Evolutionary conservation across 306 rosid species (phyloP).

Genomic region (Cucurbita moschata): DNA sequence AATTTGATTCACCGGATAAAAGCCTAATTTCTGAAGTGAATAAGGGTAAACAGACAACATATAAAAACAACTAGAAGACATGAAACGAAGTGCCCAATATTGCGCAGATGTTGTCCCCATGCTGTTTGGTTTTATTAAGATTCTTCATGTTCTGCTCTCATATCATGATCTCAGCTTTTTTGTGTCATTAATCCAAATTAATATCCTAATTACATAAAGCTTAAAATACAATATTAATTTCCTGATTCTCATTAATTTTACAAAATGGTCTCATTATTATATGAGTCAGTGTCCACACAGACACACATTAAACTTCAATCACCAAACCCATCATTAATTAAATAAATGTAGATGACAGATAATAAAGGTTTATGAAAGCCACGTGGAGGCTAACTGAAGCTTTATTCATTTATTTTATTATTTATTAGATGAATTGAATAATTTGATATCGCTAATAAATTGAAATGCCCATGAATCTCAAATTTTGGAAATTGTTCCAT

Average conservation of each 20-base stretch:
- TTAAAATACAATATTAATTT: too few species aligned
- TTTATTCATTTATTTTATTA: too few species aligned
- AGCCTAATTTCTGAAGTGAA: slow-evolving; percentile 28
- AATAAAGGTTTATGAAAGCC: background rate
- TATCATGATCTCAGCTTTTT: background rate
- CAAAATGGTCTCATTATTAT: background rate
- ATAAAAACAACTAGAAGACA: slow-evolving; percentile 13
- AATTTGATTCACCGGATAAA: background rate
- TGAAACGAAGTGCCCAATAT: background rate
- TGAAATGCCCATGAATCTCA: background rate
- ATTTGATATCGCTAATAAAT: background rate
- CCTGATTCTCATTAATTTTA: background rate
- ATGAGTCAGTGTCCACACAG: background rate
- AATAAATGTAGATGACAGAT: background rate
- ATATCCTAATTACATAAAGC: too few species aligned
- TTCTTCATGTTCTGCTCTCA: background rate
- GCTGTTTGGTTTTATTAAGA: background rate
- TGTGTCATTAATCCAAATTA: too few species aligned
- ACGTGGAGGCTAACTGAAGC: too few species aligned
- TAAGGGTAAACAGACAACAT: slow-evolving; percentile 30
- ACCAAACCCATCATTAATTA: background rate
- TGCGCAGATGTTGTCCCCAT: background rate
- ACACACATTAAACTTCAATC: background rate
- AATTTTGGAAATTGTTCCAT: background rate
- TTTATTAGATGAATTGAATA: too few species aligned